Conservation (phyloP, 352 stramenopile species). For the Pythium brachiatum region DNA sequence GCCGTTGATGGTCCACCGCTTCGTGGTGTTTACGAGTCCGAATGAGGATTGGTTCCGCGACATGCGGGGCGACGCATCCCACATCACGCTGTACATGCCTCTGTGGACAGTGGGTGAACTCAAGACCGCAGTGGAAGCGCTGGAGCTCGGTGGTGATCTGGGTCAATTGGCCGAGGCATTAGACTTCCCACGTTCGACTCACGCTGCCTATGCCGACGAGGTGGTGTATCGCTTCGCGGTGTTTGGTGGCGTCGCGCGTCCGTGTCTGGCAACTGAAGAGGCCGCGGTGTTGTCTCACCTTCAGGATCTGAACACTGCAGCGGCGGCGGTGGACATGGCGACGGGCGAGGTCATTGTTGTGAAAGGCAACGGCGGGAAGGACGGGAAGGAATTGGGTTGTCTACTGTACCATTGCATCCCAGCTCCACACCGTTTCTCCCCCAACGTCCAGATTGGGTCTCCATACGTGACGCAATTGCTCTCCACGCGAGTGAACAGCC, state of each 20-base stretch:
- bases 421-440: background rate
- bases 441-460: background rate
- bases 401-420: background rate
- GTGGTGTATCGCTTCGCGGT: background rate
- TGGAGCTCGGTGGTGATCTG: background rate
- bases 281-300: background rate
- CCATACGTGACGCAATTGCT: constrained; percentile 1
- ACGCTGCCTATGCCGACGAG: background rate
- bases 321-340: background rate
- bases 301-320: background rate
- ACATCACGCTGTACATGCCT: background rate
- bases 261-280: background rate
- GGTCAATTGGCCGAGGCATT: background rate
- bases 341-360: background rate
- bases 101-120: background rate
- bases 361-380: background rate
- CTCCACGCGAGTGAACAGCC: background rate
- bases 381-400: background rate
- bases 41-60: background rate
- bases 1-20: background rate
- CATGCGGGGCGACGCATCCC: background rate
- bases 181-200: background rate
- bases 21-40: background rate
- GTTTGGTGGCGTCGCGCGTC: constrained; percentile 1
- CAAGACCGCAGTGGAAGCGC: background rate